Evolutionary conservation across 352 stramenopile species (phyloP).

Genomic region (Aphanomyces stellatus): DNA sequence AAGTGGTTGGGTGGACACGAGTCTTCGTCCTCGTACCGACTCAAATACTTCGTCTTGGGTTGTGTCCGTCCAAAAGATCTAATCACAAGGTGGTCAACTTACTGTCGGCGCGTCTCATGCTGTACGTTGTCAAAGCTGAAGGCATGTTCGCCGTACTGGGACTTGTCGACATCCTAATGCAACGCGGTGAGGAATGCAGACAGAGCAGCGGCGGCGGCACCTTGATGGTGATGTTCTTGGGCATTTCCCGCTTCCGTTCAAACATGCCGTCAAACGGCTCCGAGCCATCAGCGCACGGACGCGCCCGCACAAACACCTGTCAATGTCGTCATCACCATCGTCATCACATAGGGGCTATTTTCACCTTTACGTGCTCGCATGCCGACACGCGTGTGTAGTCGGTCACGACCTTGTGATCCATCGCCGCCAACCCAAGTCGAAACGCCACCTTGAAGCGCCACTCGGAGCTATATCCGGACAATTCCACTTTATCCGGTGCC

Average conservation of each 20-base stretch:
- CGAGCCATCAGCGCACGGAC: constrained; percentile 65
- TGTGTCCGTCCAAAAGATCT: constrained; percentile 81
- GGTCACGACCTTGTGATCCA: constrained; percentile 82
- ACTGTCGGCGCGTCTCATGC: background rate
- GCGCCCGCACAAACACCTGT: constrained; percentile 66
- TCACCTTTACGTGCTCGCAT: constrained; percentile 73
- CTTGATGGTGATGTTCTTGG: constrained; percentile 81
- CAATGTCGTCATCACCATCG: background rate
- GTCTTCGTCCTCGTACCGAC: constrained; percentile 27
- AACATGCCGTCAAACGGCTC: constrained; percentile 73
- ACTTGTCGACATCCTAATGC: constrained; percentile 73
- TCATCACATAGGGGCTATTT: background rate
- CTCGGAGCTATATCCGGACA: too few species aligned
- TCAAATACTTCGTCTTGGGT: constrained; percentile 63
- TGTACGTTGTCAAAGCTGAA: constrained; percentile 78
- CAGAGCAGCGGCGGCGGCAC: too few species aligned
- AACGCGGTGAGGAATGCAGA: too few species aligned
- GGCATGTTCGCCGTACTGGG: constrained; percentile 80
- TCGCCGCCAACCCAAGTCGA: too few species aligned
- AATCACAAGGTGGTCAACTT: background rate
- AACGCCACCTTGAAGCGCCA: too few species aligned
- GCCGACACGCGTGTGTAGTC: constrained; percentile 73
- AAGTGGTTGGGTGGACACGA: background rate
- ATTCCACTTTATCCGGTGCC: too few species aligned
- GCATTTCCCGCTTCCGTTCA: constrained; percentile 60